A percentile compares a stretch with the other conserved stretches of the same genome.
Evolutionary conservation across 208 protist genomes (phyloP).

Genomic region (Acanthamoeba lenticulata): DNA sequence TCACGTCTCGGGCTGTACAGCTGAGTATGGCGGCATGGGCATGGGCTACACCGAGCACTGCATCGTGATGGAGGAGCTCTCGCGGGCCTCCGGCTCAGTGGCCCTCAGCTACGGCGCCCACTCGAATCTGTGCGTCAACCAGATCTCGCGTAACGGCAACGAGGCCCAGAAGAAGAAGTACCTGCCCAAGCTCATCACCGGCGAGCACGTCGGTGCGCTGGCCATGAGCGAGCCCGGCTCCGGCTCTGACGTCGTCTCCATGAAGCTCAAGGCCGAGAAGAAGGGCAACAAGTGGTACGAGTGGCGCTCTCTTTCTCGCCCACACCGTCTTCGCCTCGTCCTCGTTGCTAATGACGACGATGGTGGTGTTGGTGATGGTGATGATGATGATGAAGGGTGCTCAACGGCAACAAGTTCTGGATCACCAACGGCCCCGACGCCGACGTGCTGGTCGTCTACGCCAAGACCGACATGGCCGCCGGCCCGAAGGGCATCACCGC

Average conservation of each 20-base stretch:
- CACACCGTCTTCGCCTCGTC: neutral
- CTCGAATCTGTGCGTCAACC: constrained; percentile 91
- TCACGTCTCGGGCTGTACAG: neutral
- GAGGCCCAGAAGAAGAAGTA: constrained; percentile 92
- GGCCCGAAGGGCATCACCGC: constrained; percentile 87
- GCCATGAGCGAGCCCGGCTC: constrained; percentile 94
- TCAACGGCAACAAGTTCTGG: constrained; percentile 97
- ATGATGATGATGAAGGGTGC: constrained; percentile 84
- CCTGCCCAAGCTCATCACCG: constrained; percentile 90
- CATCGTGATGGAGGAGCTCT: constrained; percentile 87
- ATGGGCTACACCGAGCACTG: constrained; percentile 92
- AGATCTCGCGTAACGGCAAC: constrained; percentile 90
- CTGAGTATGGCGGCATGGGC: constrained; percentile 91
- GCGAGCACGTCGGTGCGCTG: constrained; percentile 96
- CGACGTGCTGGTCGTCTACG: constrained; percentile 96
- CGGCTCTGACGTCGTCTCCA: constrained; percentile 96
- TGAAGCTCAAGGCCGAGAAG: constrained; percentile 91
- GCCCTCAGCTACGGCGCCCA: constrained; percentile 90
- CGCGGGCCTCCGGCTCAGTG: constrained; percentile 86
- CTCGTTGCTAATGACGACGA: neutral
- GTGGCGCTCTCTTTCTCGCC: neutral
- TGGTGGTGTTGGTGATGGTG: neutral
- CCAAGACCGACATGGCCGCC: constrained; percentile 91
- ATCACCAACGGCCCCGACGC: constrained; percentile 97
- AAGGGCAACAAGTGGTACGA: constrained; percentile 78